phyloP scores from a whole-genome alignment of 768 basidiomycete genomes.

The Russula griseocarnosa region DNA sequence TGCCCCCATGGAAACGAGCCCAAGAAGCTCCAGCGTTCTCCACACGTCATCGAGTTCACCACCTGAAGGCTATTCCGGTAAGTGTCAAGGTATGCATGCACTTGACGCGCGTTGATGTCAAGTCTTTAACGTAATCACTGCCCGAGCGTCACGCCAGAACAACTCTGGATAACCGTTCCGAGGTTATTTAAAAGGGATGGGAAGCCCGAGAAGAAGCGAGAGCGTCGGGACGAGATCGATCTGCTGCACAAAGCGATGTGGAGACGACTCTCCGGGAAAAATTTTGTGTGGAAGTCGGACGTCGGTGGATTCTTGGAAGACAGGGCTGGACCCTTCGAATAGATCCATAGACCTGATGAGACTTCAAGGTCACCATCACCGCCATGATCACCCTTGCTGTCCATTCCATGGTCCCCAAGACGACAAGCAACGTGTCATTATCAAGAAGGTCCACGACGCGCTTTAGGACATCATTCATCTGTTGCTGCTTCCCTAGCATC shows the following conservation, averaged over 20 bases:
- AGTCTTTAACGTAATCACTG: slow-evolving; percentile 50
- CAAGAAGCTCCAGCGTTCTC: slow-evolving; percentile 42
- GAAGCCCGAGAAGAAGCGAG: slow-evolving; percentile 84
- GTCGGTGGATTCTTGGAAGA: slow-evolving; percentile 36
- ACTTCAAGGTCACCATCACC: slow-evolving; percentile 87
- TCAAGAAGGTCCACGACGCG: slow-evolving; percentile 72
- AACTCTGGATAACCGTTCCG: slow-evolving; percentile 85
- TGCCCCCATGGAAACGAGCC: slow-evolving; percentile 1
- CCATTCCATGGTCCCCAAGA: slow-evolving; percentile 99
- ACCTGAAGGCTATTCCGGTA: slow-evolving; percentile 72
- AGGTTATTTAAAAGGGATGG: slow-evolving; percentile 96
- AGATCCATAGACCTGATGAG: slow-evolving; percentile 85
- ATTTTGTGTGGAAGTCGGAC: slow-evolving; percentile 49
- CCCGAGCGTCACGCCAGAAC: slow-evolving; percentile 56
- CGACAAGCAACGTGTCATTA: slow-evolving; percentile 83
- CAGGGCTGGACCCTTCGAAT: slow-evolving; percentile 68
- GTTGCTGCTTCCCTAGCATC: slow-evolving; percentile 80
- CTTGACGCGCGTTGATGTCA: slow-evolving; percentile 66
- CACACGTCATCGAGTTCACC: slow-evolving; percentile 69
- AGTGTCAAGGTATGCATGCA: slow-evolving; percentile 67
- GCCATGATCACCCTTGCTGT: slow-evolving; percentile 89
- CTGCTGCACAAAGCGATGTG: slow-evolving; percentile 75
- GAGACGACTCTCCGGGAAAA: slow-evolving; percentile 55
- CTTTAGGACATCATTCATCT: slow-evolving; percentile 79
- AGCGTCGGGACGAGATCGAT: slow-evolving; percentile 90